Base-by-base conservation (phyloP, 2,329 filamentous ascomycete species). In the Bipolaris cookei region DNA sequence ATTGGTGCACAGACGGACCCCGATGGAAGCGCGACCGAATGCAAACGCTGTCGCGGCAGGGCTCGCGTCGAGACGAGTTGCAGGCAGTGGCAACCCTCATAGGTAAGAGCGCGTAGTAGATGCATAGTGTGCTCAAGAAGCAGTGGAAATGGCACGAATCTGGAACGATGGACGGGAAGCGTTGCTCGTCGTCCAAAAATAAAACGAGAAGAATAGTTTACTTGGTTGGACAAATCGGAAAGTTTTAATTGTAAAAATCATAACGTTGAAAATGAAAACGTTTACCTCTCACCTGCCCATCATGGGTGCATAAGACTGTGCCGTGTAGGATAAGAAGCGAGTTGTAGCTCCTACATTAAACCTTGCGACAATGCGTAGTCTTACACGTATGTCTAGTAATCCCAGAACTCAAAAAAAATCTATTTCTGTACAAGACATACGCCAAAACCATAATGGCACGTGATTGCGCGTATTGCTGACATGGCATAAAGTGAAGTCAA, bases 1-100 rank as follows among this genome's bases (percentile, higher is more conserved):
- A 5, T 37, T 50, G 53, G 61, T 44, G 68, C 68, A 70, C 65
- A 67, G 64, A 59, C 65, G 20, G 44, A 52, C 52, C 41, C 59
- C 50, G 34, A 32, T 55, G 55, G 58, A 55, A 47, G 62, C 55
- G 58, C 51, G 51, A 50, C 56, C 45, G 48, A 35, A 60, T 51
- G 68, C 61, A 70, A 71, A 72, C 63, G 51, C 47, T 39, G 45
- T 34, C 20, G 37, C 35, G 57, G 67, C 64, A 71, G 54, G 69
- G 51, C 61, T 66, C 47, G 56, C 41, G 59, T 57, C 55, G 59
- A 63, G 56, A 59, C 52, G 25, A 47, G 41, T 50, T 11, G 51
- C 44, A 25, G 55, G 53, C 61, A 63, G 51, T 32, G 47, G 59
- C 59, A 64, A 46, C 18, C 14, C 53, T 51, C 51, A 51, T 32